phyloP scores from a whole-genome alignment of 345 rosid genomes.

The Eucalyptus fibrosa region DNA sequence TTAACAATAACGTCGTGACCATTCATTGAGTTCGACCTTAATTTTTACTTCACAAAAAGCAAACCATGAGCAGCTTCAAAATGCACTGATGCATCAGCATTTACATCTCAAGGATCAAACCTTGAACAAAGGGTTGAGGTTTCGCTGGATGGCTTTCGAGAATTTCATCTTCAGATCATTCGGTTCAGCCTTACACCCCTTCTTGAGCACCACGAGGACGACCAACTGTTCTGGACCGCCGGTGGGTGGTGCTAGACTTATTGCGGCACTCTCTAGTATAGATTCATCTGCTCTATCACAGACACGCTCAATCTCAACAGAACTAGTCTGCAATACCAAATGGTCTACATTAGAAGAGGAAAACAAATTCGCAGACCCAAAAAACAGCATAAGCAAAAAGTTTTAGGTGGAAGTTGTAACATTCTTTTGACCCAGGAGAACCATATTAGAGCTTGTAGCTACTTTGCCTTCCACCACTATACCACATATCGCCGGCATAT shows the following conservation, averaged over 20 bases:
- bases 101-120: slow-evolving; percentile 7
- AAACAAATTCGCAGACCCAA: neutral
- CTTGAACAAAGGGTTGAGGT: slow-evolving; percentile 89
- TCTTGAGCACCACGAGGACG: slow-evolving; percentile 54
- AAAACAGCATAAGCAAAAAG: neutral
- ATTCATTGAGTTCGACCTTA: neutral
- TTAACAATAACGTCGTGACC: neutral
- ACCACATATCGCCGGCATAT: neutral
- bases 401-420: neutral
- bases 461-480: neutral
- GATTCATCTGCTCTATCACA: slow-evolving; percentile 68
- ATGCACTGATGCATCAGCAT: neutral
- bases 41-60: neutral
- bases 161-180: slow-evolving; percentile 44
- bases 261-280: slow-evolving; percentile 69
- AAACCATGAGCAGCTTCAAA: neutral
- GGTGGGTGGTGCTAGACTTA: slow-evolving; percentile 34
- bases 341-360: neutral
- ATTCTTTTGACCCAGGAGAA: neutral
- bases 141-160: slow-evolving; percentile 46
- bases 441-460: neutral
- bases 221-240: slow-evolving; percentile 77
- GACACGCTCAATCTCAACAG: slow-evolving; percentile 75
- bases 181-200: slow-evolving; percentile 19
- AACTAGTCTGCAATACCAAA: slow-evolving; percentile 44